Conservation (phyloP, 2,329 filamentous ascomycete species). For the Cladosporium sp. region DNA sequence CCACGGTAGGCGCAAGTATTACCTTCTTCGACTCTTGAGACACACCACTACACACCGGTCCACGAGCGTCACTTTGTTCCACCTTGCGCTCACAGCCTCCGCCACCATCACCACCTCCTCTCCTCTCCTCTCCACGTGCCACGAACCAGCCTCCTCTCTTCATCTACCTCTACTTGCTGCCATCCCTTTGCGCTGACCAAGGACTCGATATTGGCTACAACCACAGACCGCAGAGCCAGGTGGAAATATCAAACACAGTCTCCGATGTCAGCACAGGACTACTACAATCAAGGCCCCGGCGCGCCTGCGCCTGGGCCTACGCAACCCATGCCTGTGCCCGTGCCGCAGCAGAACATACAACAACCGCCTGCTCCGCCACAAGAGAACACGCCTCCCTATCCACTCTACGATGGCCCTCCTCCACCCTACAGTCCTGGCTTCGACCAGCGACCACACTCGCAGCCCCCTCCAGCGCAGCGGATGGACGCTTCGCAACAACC, state of each 20-base stretch:
- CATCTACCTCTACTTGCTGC: neutral
- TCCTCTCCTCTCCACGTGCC: neutral
- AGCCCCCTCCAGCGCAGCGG: slow-evolving; percentile 18
- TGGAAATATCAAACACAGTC: neutral
- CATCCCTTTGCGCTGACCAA: neutral
- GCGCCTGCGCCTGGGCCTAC: slow-evolving; percentile 15
- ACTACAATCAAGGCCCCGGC: slow-evolving; percentile 14
- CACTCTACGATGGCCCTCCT: slow-evolving; percentile 21
- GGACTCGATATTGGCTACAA: neutral
- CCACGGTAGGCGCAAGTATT: slow-evolving; percentile 2
- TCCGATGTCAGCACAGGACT: slow-evolving; percentile 21
- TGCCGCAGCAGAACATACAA: slow-evolving; percentile 1
- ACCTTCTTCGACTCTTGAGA: too few relatives aligned
- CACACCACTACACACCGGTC: neutral
- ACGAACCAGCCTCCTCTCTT: neutral
- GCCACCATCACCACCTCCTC: slow-evolving; percentile 2
- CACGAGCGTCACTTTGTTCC: slow-evolving; percentile 1
- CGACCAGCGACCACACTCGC: slow-evolving; percentile 19
- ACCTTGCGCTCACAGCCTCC: slow-evolving; percentile 2
- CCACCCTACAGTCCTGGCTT: slow-evolving; percentile 17
- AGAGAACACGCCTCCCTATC: slow-evolving; percentile 18
- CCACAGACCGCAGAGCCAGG: neutral
- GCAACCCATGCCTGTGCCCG: slow-evolving; percentile 14
- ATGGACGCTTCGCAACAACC: neutral
- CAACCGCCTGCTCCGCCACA: slow-evolving; percentile 11